A percentile compares a stretch with the other conserved stretches of the same genome.
These are phyloP conservation scores for Tetragonia tetragonoides DNA, from an alignment of 148 eudicot species.

Conservation along the genomic window DNA sequence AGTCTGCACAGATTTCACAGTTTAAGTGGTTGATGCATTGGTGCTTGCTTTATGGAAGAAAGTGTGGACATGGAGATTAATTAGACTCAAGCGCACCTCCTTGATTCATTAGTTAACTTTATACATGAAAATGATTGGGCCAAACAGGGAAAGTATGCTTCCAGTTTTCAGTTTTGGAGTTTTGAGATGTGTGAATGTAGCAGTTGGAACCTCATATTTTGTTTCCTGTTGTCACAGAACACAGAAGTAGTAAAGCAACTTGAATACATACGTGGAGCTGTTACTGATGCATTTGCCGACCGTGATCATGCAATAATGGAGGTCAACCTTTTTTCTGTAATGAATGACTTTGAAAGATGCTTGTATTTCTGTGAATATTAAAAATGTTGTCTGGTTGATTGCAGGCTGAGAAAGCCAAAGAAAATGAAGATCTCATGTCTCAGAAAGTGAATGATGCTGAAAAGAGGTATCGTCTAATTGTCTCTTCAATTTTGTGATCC, in stretches of 20 bases:
- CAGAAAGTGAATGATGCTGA: slow-evolving; percentile 50
- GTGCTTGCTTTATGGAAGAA: not conserved
- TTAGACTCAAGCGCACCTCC: not conserved
- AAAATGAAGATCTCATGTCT: slow-evolving; percentile 64
- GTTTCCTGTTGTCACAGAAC: slow-evolving; percentile 44
- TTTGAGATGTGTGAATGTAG: not conserved
- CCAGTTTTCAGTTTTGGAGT: not conserved
- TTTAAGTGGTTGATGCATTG: not conserved
- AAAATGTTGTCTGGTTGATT: slow-evolving; percentile 25
- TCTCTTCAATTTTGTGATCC: not conserved
- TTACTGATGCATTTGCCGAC: slow-evolving; percentile 89
- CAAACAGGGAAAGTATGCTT: not conserved
- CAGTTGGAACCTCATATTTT: slow-evolving; percentile 12
- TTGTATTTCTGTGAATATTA: slow-evolving; percentile 13
- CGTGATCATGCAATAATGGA: slow-evolving; percentile 89
- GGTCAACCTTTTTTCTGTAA: slow-evolving; percentile 37
- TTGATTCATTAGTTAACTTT: not conserved
- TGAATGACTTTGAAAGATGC: not conserved
- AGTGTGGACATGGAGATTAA: not conserved
- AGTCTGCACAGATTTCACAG: not conserved
- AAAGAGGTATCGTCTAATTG: slow-evolving; percentile 44
- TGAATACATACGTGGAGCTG: slow-evolving; percentile 72
- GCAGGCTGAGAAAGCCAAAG: slow-evolving; percentile 90
- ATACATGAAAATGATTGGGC: not conserved
- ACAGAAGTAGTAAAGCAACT: slow-evolving; percentile 76